Conservation (phyloP, 2,329 filamentous ascomycete species). For the Purpureocillium lavendulum region DNA sequence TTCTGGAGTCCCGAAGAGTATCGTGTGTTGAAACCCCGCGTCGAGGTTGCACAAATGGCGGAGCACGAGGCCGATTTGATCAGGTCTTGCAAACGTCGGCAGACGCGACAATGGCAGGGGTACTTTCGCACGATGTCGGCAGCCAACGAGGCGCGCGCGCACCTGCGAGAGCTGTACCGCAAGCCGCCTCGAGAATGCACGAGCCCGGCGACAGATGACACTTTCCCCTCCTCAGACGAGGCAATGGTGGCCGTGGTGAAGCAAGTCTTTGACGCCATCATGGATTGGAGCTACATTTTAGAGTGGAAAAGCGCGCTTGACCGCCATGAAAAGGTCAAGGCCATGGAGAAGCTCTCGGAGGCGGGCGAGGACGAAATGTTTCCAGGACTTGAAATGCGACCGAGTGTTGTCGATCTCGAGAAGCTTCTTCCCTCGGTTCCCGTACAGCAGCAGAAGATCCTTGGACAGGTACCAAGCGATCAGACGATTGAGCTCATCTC, state of each 20-base stretch:
- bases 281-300: conserved; percentile 13
- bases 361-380: no score
- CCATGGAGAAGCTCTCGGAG: conserved; percentile 3
- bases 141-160: conserved; percentile 4
- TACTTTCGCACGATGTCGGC: conserved; percentile 3
- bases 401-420: background rate
- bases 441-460: conserved; percentile 11
- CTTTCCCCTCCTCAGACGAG: conserved; percentile 7
- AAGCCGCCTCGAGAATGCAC: conserved; percentile 10
- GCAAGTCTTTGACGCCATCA: conserved; percentile 14
- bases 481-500: conserved; percentile 14
- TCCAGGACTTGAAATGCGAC: no score
- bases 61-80: background rate
- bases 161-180: conserved; percentile 7
- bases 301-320: conserved; percentile 14
- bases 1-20: background rate
- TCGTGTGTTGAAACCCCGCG: background rate
- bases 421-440: conserved; percentile 6
- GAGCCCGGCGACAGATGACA: conserved; percentile 7
- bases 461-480: conserved; percentile 12
- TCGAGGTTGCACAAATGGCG: background rate
- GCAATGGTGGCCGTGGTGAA: conserved; percentile 8
- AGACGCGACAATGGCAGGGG: background rate
- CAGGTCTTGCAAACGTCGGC: background rate
- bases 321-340: conserved; percentile 3